Percentiles rank a stretch among this genome's conserved stretches.
Conservation (phyloP, 2,329 filamentous ascomycete genomes). For the Blumeria graminis region DNA sequence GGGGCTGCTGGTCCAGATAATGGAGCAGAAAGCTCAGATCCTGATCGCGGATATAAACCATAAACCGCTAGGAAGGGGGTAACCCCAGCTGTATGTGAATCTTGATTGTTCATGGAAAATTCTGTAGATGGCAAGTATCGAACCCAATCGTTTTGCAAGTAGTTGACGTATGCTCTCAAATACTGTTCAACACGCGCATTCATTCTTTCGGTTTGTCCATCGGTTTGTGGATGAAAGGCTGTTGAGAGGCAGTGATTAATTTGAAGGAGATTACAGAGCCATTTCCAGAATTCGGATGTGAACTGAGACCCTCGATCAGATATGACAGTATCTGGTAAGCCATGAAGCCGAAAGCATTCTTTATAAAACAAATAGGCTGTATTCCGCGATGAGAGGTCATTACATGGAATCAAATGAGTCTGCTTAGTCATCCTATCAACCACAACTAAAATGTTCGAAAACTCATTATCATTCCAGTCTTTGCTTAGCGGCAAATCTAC, state of each 20-base stretch:
- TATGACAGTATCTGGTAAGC: slow-evolving; percentile 3
- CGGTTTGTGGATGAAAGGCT: slow-evolving; percentile 5
- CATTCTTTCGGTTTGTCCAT: slow-evolving; percentile 5
- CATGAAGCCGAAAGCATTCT: not conserved
- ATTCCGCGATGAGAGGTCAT: not conserved
- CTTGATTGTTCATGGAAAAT: slow-evolving; percentile 5
- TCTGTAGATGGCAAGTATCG: slow-evolving; percentile 5
- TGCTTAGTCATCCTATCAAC: not conserved
- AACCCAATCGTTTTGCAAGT: slow-evolving; percentile 6
- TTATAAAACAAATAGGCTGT: not conserved
- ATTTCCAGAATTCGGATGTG: slow-evolving; percentile 5
- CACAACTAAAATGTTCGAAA: not conserved
- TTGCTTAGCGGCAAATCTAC: not conserved
- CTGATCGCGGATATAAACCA: not conserved
- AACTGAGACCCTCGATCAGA: slow-evolving; percentile 5
- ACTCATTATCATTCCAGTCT: not conserved
- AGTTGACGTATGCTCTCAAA: slow-evolving; percentile 4
- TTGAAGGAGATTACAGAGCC: slow-evolving; percentile 2
- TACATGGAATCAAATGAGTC: not conserved
- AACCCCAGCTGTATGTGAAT: slow-evolving; percentile 2
- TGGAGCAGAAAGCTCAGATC: not conserved
- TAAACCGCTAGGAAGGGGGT: slow-evolving; percentile 5
- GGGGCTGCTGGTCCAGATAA: too few relatives aligned
- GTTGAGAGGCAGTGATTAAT: slow-evolving; percentile 3
- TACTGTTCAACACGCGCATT: slow-evolving; percentile 5